Conservation (phyloP, 2,329 filamentous ascomycete species). For the Helotiales sp. region DNA sequence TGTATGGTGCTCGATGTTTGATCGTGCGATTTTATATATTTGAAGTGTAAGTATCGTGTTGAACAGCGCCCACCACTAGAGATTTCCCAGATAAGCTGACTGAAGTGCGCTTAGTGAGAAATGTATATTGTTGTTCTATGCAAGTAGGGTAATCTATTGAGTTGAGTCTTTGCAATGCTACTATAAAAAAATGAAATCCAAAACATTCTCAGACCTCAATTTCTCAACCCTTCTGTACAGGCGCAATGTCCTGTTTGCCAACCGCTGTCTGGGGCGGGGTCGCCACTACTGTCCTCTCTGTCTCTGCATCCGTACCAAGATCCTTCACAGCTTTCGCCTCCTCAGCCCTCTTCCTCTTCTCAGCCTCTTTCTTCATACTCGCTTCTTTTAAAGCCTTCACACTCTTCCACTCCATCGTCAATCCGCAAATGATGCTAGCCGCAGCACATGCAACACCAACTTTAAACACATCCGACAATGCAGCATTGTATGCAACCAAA, state of each 20-base stretch:
- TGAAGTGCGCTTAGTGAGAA: too few species aligned
- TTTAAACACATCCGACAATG: constrained; percentile 58
- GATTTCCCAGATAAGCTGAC: too few species aligned
- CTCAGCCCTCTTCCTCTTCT: not conserved
- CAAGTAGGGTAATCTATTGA: not conserved
- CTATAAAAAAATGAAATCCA: not conserved
- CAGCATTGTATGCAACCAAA: constrained; percentile 59
- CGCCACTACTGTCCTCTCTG: not conserved
- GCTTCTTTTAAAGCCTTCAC: constrained; percentile 53
- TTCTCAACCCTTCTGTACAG: not conserved
- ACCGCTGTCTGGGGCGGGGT: not conserved
- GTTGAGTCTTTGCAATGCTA: not conserved
- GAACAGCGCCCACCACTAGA: too few species aligned
- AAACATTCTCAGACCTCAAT: too few species aligned
- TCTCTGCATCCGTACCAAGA: not conserved
- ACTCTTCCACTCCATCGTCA: constrained; percentile 61
- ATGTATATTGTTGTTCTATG: not conserved
- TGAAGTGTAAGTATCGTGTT: too few species aligned
- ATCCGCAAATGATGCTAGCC: constrained; percentile 51
- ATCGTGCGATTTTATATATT: too few species aligned
- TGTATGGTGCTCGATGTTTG: too few species aligned
- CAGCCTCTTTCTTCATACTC: not conserved
- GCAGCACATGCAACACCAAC: constrained; percentile 56
- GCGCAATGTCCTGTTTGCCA: not conserved
- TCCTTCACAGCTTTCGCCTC: not conserved